These are phyloP conservation scores for Paxillus rubicundulus DNA, from an alignment of 768 basidiomycete genomes.

Conservation along the genomic window DNA sequence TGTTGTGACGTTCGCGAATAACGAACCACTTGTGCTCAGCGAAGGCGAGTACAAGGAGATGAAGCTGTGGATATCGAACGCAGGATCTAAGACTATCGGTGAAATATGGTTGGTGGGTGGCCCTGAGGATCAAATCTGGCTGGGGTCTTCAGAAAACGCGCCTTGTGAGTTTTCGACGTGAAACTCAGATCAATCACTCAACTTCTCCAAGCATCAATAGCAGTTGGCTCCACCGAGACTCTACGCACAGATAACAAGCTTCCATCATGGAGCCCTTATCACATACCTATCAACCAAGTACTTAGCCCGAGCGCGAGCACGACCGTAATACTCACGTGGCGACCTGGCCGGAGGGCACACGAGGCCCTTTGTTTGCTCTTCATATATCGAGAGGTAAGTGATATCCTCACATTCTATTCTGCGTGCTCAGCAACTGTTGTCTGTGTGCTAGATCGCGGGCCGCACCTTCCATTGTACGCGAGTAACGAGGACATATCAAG, in stretches of 20 bases:
- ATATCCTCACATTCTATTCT: neutral
- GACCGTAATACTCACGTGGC: constrained; percentile 52
- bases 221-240: constrained; percentile 33
- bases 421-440: constrained; percentile 4
- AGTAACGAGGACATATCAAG: constrained; percentile 54
- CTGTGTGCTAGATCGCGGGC: constrained; percentile 40
- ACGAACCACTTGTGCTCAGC: constrained; percentile 48
- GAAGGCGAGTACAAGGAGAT: constrained; percentile 68
- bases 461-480: constrained; percentile 57
- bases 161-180: constrained; percentile 14
- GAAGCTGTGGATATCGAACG: constrained; percentile 62
- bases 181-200: constrained; percentile 5
- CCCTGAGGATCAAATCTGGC: constrained; percentile 61
- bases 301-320: constrained; percentile 49
- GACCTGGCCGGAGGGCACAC: constrained; percentile 46
- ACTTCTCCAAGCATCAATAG: constrained; percentile 9
- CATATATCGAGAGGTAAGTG: constrained; percentile 59
- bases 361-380: constrained; percentile 61
- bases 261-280: constrained; percentile 42
- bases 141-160: constrained; percentile 30
- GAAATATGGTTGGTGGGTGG: constrained; percentile 73
- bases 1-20: constrained; percentile 52
- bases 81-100: constrained; percentile 54
- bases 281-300: constrained; percentile 39
- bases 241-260: constrained; percentile 55